phyloP scores from a whole-genome alignment of 176 grass and related monocot genomes.

The Avena eriantha region DNA sequence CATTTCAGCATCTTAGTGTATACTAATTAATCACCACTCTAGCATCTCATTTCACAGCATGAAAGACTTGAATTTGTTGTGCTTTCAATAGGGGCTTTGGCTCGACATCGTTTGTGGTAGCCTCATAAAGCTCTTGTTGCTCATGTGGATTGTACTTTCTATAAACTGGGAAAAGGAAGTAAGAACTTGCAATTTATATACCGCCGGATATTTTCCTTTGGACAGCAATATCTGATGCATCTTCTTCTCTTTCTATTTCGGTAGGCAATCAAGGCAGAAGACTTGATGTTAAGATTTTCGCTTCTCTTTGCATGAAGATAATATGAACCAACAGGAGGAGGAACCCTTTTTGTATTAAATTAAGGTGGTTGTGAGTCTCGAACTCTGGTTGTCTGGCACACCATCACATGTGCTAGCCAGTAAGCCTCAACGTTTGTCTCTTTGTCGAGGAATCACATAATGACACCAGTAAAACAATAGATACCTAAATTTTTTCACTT shows the following conservation, averaged over 20 bases:
- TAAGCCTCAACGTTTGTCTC: too few species aligned
- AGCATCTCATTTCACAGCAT: neutral
- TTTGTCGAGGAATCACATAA: too few species aligned
- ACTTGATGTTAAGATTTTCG: neutral
- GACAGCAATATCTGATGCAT: neutral
- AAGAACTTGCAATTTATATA: neutral
- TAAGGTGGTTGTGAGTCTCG: too few species aligned
- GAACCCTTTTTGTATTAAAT: too few species aligned
- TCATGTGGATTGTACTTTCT: neutral
- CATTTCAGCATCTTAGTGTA: too few species aligned
- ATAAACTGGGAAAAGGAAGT: conserved; percentile 15
- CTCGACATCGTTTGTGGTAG: neutral
- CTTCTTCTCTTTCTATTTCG: neutral
- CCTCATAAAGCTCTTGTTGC: neutral
- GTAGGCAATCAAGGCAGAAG: neutral
- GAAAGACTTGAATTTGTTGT: neutral
- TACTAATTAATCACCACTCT: neutral
- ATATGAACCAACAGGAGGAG: neutral
- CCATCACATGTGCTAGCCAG: too few species aligned
- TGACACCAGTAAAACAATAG: too few species aligned
- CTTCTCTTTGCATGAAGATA: neutral
- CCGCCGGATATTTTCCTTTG: neutral
- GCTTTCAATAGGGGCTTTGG: neutral
- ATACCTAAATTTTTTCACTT: too few species aligned
- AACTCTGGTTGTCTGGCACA: too few species aligned